Percentiles rank a stretch among this genome's conserved stretches.
Conservation (phyloP, 2,329 filamentous ascomycete genomes). For the Ophiostoma perfectum region DNA sequence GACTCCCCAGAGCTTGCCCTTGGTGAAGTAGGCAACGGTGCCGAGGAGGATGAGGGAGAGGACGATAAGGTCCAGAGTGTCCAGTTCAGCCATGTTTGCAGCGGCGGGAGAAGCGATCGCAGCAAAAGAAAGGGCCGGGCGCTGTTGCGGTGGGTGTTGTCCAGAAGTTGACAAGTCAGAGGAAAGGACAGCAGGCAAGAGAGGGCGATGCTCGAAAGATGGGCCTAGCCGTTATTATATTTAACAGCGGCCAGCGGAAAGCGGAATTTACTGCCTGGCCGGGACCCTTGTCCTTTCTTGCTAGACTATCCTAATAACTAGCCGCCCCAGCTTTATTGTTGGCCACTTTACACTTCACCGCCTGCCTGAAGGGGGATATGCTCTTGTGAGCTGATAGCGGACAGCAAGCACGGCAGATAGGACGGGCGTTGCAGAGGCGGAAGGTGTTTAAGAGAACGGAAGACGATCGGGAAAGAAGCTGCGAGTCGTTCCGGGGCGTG, state of each 20-base stretch:
- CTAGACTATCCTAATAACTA: slow-evolving; percentile 3
- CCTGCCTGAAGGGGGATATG: slow-evolving; percentile 18
- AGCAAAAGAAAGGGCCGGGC: slow-evolving; percentile 4
- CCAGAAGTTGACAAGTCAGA: not conserved
- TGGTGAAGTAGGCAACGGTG: slow-evolving; percentile 93
- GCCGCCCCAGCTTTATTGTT: slow-evolving; percentile 6
- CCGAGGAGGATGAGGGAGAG: slow-evolving; percentile 78
- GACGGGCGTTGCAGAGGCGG: not conserved
- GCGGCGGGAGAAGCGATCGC: slow-evolving; percentile 6
- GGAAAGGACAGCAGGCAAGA: slow-evolving; percentile 10
- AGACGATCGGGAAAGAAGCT: not conserved
- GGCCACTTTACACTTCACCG: slow-evolving; percentile 12
- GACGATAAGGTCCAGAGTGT: slow-evolving; percentile 91
- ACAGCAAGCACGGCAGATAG: not conserved
- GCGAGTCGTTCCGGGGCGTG: not conserved
- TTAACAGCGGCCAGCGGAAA: not conserved
- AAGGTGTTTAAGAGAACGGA: not conserved
- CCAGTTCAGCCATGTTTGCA: slow-evolving; percentile 81
- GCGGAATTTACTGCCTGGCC: not conserved
- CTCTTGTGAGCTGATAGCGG: not conserved
- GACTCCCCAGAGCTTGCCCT: slow-evolving; percentile 88
- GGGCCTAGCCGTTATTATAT: slow-evolving; percentile 9
- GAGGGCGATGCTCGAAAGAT: slow-evolving; percentile 5
- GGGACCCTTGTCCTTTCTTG: slow-evolving; percentile 5
- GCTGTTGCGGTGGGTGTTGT: not conserved